These are phyloP conservation scores for Trypanosoma brucei DNA, from an alignment of 208 protist species.

Conservation along the genomic window DNA sequence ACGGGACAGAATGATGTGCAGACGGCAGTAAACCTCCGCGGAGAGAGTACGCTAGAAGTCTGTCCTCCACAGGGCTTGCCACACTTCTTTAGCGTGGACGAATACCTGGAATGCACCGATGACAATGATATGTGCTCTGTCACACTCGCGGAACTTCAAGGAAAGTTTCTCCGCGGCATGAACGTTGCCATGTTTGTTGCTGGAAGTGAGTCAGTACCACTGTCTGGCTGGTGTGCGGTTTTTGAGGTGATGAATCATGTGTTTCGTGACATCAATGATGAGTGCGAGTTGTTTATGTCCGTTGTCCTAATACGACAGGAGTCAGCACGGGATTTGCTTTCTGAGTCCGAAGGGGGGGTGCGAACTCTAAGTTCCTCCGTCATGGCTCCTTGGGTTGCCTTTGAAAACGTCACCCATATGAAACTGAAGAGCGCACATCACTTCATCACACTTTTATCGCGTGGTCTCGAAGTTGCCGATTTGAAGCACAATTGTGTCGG, in stretches of 20 bases:
- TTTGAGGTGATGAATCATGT: slow-evolving; percentile 40
- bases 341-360: slow-evolving; percentile 29
- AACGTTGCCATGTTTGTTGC: slow-evolving; percentile 53
- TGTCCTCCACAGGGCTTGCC: slow-evolving; percentile 23
- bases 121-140: slow-evolving; percentile 33
- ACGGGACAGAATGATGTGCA: background rate
- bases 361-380: slow-evolving; percentile 16
- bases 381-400: slow-evolving; percentile 31
- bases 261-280: slow-evolving; percentile 24
- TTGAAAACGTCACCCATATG: slow-evolving; percentile 46
- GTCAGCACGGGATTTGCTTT: slow-evolving; percentile 45
- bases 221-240: slow-evolving; percentile 27
- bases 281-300: slow-evolving; percentile 42
- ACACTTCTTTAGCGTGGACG: slow-evolving; percentile 61
- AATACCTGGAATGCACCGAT: slow-evolving; percentile 42
- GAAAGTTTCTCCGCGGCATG: slow-evolving; percentile 52
- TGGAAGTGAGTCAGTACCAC: slow-evolving; percentile 29
- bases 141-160: slow-evolving; percentile 37
- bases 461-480: slow-evolving; percentile 5
- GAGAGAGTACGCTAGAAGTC: slow-evolving; percentile 35
- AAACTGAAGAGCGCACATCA: slow-evolving; percentile 14
- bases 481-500: slow-evolving; percentile 11
- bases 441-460: slow-evolving; percentile 19
- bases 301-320: slow-evolving; percentile 34
- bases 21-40: slow-evolving; percentile 14